phyloP scores from a whole-genome alignment of 169 alveolate species.

The Plasmodium falciparum region DNA sequence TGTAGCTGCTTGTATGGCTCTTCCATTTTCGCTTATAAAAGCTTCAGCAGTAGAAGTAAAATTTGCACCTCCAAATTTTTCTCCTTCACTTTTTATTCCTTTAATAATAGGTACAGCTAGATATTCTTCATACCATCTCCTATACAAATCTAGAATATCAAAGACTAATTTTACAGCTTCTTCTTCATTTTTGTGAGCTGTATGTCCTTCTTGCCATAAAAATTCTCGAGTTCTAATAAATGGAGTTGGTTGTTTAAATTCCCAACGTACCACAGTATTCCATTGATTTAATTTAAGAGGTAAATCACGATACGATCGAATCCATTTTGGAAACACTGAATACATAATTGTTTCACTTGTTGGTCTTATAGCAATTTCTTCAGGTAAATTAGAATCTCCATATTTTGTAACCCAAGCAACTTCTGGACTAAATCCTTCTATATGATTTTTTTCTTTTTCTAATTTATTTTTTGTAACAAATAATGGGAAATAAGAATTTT shows the following conservation, averaged over 20 bases:
- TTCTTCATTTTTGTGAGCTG: conserved; percentile 98
- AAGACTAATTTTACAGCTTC: conserved; percentile 95
- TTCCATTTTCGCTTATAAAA: conserved; percentile 97
- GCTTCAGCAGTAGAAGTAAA: conserved; percentile 98
- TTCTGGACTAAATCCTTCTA: conserved; percentile 99
- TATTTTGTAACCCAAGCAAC: conserved; percentile 99
- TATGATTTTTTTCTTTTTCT: conserved; percentile 97
- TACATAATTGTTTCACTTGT: conserved; percentile 99
- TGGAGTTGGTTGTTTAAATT: conserved; percentile 99
- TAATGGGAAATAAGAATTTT: conserved; percentile 97
- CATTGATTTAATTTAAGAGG: conserved; percentile 98
- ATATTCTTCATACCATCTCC: conserved; percentile 95
- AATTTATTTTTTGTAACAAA: conserved; percentile 95
- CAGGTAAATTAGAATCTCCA: conserved; percentile 95
- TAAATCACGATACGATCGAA: conserved; percentile 98
- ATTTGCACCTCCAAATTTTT: conserved; percentile 99
- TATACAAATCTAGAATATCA: conserved; percentile 92
- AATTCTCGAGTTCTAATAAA: conserved; percentile 99
- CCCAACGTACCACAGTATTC: conserved; percentile 99
- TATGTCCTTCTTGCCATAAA: conserved; percentile 99
- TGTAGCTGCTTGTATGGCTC: conserved; percentile 99
- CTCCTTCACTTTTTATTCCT: conserved; percentile 97
- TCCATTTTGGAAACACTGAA: conserved; percentile 99
- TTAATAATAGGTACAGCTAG: conserved; percentile 99
- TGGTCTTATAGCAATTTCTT: conserved; percentile 99